Percentiles rank a stretch among this genome's conserved stretches.
phyloP scores from a whole-genome alignment of 306 rosid species.

The Pterocarpus santalinus region DNA sequence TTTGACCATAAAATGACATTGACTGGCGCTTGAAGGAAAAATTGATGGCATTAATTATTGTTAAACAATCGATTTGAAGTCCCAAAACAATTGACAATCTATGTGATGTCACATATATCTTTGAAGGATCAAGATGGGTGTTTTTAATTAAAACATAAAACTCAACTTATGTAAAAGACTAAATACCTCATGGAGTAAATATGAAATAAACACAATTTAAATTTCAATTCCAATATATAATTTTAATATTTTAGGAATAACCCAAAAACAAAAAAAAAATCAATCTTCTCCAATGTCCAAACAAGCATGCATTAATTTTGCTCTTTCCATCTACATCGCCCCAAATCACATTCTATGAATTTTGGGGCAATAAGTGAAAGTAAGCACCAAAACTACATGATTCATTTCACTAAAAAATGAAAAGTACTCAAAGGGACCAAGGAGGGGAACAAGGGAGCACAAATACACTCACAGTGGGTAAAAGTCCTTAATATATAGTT shows the following conservation, averaged over 20 bases:
- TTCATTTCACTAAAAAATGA: slow-evolving; percentile 16
- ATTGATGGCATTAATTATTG: no score
- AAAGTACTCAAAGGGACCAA: neutral
- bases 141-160: slow-evolving; percentile 6
- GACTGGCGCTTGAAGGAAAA: no score
- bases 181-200: neutral
- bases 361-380: slow-evolving; percentile 27
- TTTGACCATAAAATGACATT: no score
- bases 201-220: slow-evolving; percentile 1
- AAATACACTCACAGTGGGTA: slow-evolving; percentile 72
- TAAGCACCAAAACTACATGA: slow-evolving; percentile 14
- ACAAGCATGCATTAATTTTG: slow-evolving; percentile 31
- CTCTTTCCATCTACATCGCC: slow-evolving; percentile 14
- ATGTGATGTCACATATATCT: neutral
- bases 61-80: no score
- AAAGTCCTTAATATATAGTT: slow-evolving; percentile 87
- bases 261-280: neutral
- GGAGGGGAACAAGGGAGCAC: neutral
- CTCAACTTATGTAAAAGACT: neutral
- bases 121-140: neutral
- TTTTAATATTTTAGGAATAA: slow-evolving; percentile 6
- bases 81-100: neutral
- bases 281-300: slow-evolving; percentile 13
- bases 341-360: slow-evolving; percentile 7
- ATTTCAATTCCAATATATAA: neutral